These are phyloP conservation scores for Phytophthora vignae DNA, from an alignment of 352 stramenopile genomes.

Conservation along the genomic window DNA sequence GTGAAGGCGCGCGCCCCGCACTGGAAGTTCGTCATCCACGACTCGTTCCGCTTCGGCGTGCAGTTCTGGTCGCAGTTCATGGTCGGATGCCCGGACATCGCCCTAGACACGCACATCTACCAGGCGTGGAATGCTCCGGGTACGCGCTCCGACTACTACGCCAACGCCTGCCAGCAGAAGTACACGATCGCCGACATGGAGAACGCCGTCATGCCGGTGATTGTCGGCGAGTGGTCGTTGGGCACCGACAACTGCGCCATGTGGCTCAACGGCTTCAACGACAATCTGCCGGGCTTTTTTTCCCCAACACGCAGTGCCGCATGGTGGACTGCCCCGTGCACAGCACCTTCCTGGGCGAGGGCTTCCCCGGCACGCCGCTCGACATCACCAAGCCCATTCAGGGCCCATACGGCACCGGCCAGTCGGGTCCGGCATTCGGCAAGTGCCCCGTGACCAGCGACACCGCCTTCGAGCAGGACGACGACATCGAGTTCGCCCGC, in stretches of 20 bases:
- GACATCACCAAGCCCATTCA: slow-evolving; percentile 23
- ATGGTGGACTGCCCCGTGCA: slow-evolving; percentile 81
- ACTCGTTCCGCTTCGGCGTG: slow-evolving; percentile 90
- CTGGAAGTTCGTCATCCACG: slow-evolving; percentile 97
- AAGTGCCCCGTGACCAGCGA: slow-evolving; percentile 51
- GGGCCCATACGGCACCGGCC: slow-evolving; percentile 18
- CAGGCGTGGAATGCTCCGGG: slow-evolving; percentile 83
- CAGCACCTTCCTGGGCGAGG: slow-evolving; percentile 74
- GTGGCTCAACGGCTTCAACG: slow-evolving; percentile 81
- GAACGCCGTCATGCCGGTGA: slow-evolving; percentile 64
- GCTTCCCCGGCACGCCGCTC: slow-evolving; percentile 20
- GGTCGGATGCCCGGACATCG: slow-evolving; percentile 89
- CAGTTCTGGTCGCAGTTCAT: slow-evolving; percentile 65
- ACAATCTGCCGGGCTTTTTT: slow-evolving; percentile 44
- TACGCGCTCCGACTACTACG: slow-evolving; percentile 82
- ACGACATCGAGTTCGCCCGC: slow-evolving; percentile 76
- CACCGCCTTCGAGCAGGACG: slow-evolving; percentile 59
- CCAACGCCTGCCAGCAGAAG: slow-evolving; percentile 91
- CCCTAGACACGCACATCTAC: slow-evolving; percentile 96
- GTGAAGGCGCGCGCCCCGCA: slow-evolving; percentile 91
- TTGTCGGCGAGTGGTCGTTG: slow-evolving; percentile 96
- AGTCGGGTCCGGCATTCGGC: slow-evolving; percentile 54
- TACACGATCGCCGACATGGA: slow-evolving; percentile 74
- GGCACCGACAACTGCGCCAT: slow-evolving; percentile 83
- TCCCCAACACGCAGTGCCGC: slow-evolving; percentile 91